A percentile compares a stretch with the other conserved stretches of the same genome.
Evolutionary conservation across 2,329 filamentous ascomycete species (phyloP).

Genomic region (Aspergillus sp.): DNA sequence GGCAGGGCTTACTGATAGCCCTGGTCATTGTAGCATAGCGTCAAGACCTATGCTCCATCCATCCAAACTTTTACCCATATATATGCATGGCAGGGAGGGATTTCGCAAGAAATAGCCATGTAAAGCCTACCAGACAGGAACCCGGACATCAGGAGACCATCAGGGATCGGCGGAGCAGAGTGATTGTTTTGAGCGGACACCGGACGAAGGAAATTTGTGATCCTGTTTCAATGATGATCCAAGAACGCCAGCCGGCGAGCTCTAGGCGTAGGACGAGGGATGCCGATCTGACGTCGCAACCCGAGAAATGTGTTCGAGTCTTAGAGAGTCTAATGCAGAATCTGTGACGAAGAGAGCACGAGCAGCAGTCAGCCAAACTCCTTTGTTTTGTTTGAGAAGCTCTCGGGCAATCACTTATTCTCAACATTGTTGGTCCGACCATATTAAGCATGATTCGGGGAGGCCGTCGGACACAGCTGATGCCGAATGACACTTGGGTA

Average conservation of each 20-base stretch:
- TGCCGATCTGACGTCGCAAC: not conserved
- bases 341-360: not conserved
- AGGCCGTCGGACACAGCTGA: not conserved
- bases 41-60: not conserved
- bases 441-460: not conserved
- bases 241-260: not conserved
- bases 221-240: not conserved
- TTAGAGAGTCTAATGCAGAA: not conserved
- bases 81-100: not conserved
- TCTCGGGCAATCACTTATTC: not conserved
- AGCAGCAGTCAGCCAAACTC: not conserved
- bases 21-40: not conserved
- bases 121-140: not conserved
- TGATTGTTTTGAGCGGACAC: not conserved
- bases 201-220: not conserved
- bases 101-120: not conserved
- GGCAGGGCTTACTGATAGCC: not conserved
- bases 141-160: not conserved
- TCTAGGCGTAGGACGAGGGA: not conserved
- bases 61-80: not conserved
- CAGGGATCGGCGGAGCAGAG: not conserved
- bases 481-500: not conserved
- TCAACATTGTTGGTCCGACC: slow-evolving; percentile 2
- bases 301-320: not conserved
- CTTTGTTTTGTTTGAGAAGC: not conserved